These are phyloP conservation scores for Xylariaceae sp. DNA, from an alignment of 2,329 filamentous ascomycete genomes.

Conservation along the genomic window DNA sequence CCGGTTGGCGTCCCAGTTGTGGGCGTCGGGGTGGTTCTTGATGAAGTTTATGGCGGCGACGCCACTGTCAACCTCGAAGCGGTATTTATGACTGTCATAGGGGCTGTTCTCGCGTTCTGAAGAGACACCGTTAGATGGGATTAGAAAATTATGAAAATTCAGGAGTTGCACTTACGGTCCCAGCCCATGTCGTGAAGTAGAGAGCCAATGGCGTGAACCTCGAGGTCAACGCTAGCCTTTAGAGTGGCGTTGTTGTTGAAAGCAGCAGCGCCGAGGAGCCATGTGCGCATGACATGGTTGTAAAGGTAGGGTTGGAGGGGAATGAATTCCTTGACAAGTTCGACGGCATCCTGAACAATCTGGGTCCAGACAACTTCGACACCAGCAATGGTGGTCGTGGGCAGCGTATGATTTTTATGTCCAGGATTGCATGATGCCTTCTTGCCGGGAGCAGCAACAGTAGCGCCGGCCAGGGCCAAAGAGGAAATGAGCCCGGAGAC, in stretches of 20 bases:
- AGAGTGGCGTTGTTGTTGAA: constrained; percentile 23
- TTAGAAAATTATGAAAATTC: too few species aligned
- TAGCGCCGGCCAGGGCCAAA: constrained; percentile 13
- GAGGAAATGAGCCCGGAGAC: constrained; percentile 13
- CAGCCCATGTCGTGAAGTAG: constrained; percentile 20
- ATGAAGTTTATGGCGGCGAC: constrained; percentile 15
- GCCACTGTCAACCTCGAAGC: constrained; percentile 20
- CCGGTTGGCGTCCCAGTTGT: constrained; percentile 14
- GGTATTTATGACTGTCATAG: constrained; percentile 15
- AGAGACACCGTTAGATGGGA: neutral
- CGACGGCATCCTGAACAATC: constrained; percentile 16
- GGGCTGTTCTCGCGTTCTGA: constrained; percentile 16
- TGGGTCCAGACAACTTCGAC: constrained; percentile 20
- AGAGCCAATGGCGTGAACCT: constrained; percentile 19
- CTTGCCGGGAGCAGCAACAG: constrained; percentile 10
- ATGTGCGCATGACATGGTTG: constrained; percentile 21
- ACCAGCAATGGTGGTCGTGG: constrained; percentile 19
- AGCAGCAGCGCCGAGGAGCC: constrained; percentile 18
- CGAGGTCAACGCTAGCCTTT: constrained; percentile 17
- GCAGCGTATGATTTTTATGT: constrained; percentile 1
- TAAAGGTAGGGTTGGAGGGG: constrained; percentile 20
- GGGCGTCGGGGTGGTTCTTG: constrained; percentile 14
- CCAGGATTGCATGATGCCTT: neutral
- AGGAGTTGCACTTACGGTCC: constrained; percentile 14
- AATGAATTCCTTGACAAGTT: constrained; percentile 16